These are phyloP conservation scores for Lepidium aucheri DNA, from an alignment of 345 rosid genomes.

Conservation along the genomic window DNA sequence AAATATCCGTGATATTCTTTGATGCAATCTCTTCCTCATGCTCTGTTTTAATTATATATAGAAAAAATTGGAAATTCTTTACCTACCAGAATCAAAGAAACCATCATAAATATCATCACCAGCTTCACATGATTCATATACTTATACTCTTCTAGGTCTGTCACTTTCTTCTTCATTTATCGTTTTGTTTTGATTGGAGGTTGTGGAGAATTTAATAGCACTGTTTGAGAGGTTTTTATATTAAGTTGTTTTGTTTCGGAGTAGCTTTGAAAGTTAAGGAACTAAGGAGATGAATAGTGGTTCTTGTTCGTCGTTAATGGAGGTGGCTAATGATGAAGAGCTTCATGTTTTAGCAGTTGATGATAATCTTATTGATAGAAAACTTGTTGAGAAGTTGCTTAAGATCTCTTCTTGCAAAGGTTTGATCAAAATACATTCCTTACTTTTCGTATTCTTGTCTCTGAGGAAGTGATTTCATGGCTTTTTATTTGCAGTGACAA, in stretches of 20 bases:
- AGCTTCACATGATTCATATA: constrained; percentile 26
- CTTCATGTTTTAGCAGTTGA: constrained; percentile 84
- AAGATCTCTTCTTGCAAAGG: constrained; percentile 75
- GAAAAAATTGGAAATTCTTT: constrained; percentile 7
- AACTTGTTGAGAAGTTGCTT: constrained; percentile 56
- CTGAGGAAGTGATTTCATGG: neutral
- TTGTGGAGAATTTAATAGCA: constrained; percentile 5
- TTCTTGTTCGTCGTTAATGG: constrained; percentile 26
- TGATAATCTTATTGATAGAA: constrained; percentile 67
- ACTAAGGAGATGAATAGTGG: constrained; percentile 17
- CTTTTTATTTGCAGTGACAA: constrained; percentile 47
- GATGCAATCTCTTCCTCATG: constrained; percentile 27
- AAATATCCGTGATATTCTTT: constrained; percentile 52
- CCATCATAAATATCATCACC: constrained; percentile 29
- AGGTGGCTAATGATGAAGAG: constrained; percentile 23
- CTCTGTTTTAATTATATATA: too few species aligned
- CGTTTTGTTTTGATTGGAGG: neutral
- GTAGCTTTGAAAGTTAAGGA: constrained; percentile 13
- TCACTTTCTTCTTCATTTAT: constrained; percentile 30
- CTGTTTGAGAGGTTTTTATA: neutral
- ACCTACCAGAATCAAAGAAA: constrained; percentile 6
- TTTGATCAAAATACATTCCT: neutral
- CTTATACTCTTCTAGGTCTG: constrained; percentile 10
- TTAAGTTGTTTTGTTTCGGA: constrained; percentile 6
- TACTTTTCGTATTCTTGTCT: neutral